These are phyloP conservation scores for Talaromyces amestolkiae DNA, from an alignment of 2,329 filamentous ascomycete genomes.

Conservation along the genomic window DNA sequence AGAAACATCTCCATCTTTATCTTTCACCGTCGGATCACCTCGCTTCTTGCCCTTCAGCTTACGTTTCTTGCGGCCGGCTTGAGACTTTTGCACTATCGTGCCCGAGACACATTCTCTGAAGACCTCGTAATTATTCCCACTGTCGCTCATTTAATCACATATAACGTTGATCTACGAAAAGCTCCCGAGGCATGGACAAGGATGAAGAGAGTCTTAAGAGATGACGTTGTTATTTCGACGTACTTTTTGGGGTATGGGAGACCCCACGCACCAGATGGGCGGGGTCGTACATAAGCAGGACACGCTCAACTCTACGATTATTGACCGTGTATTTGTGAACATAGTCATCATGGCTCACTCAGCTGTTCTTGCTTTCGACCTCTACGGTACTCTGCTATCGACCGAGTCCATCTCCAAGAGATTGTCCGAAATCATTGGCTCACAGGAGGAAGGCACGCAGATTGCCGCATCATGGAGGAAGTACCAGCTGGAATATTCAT, in stretches of 20 bases:
- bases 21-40: conserved; percentile 11
- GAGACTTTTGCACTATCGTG: conserved; percentile 62
- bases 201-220: neutral
- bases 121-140: conserved; percentile 59
- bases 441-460: conserved; percentile 55
- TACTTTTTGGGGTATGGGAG: neutral
- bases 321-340: neutral
- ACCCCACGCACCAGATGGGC: conserved; percentile 1
- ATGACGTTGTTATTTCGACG: conserved; percentile 5
- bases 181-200: neutral
- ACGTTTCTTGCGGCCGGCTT: conserved; percentile 30
- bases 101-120: conserved; percentile 74
- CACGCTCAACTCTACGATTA: neutral
- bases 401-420: conserved; percentile 65
- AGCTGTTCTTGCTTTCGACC: conserved; percentile 65
- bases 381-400: conserved; percentile 72
- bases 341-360: conserved; percentile 8
- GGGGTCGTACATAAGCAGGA: neutral
- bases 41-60: conserved; percentile 29
- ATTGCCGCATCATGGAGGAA: conserved; percentile 64
- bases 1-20: conserved; percentile 1
- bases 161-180: neutral
- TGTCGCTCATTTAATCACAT: conserved; percentile 30
- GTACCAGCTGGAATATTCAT: conserved; percentile 75
- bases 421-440: conserved; percentile 57